Evolutionary conservation across 768 basidiomycete genomes (phyloP).

Genomic region (Mycena rebaudengoi): DNA sequence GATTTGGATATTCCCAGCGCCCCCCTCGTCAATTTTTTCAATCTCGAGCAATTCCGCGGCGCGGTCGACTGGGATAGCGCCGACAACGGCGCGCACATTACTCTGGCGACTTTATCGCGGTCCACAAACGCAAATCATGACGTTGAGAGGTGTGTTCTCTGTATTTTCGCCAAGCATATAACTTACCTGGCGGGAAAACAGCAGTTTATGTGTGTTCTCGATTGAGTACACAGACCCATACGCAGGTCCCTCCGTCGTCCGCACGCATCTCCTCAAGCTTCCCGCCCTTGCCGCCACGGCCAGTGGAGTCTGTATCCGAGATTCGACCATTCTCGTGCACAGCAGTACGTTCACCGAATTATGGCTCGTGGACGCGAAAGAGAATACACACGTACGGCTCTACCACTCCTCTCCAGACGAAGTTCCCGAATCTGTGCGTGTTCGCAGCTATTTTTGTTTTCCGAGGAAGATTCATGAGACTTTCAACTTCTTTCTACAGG

Average conservation of each 20-base stretch:
- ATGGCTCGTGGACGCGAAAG: not conserved
- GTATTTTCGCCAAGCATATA: no score
- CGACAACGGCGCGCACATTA: conserved; percentile 19
- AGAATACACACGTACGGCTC: not conserved
- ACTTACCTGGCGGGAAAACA: not conserved
- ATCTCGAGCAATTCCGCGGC: not conserved
- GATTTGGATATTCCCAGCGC: conserved; percentile 16
- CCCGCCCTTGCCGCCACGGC: conserved; percentile 4
- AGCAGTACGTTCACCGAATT: not conserved
- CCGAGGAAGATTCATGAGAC: no score
- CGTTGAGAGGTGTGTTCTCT: conserved; percentile 13
- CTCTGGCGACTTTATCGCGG: conserved; percentile 11
- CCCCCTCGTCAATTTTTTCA: conserved; percentile 5
- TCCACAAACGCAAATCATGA: not conserved
- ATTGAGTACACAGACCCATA: conserved; percentile 1
- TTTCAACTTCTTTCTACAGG: no score
- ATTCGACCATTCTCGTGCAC: not conserved
- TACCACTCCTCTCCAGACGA: not conserved
- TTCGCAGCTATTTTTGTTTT: no score
- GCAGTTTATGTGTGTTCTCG: conserved; percentile 12
- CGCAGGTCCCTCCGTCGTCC: not conserved
- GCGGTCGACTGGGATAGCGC: conserved; percentile 17
- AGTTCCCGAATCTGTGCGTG: no score
- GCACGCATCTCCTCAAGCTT: conserved; percentile 5
- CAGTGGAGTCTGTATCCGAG: conserved; percentile 10